Evolutionary conservation across 208 protist species (phyloP).

Genomic region (Leishmania lainsoni): DNA sequence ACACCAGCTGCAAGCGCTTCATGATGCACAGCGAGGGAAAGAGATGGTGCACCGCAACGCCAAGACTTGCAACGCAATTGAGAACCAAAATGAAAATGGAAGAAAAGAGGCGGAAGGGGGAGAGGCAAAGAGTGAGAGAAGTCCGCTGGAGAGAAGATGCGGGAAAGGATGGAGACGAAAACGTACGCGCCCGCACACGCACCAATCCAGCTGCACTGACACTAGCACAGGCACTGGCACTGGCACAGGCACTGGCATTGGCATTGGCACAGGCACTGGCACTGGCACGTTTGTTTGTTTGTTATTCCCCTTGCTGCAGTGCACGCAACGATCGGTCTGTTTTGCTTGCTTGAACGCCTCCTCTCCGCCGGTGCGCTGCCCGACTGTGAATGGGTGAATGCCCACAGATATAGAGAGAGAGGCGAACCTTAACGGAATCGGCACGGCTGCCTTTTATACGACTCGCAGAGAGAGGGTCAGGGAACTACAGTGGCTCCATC

Average conservation of each 20-base stretch:
- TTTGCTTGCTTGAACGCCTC: background rate
- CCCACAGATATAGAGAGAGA: background rate
- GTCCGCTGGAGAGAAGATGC: background rate
- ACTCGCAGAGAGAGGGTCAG: background rate
- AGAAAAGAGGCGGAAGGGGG: background rate
- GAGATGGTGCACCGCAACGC: background rate
- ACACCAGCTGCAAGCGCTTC: conserved; percentile 9
- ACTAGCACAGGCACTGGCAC: background rate
- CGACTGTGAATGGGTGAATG: background rate
- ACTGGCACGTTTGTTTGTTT: background rate
- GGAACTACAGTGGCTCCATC: background rate
- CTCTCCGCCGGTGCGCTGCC: background rate
- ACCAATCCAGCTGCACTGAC: background rate
- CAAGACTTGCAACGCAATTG: background rate
- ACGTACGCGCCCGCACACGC: background rate
- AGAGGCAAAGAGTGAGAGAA: background rate
- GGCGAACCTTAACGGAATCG: background rate
- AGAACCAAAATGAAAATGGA: background rate
- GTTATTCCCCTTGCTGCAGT: background rate
- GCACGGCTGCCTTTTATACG: background rate
- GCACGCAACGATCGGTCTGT: background rate
- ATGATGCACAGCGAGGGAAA: background rate
- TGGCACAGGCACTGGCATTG: background rate
- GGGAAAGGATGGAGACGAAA: background rate
- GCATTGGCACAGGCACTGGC: background rate